Conservation (phyloP, 78 protist species). For the Carpediemonas membranifera region DNA sequence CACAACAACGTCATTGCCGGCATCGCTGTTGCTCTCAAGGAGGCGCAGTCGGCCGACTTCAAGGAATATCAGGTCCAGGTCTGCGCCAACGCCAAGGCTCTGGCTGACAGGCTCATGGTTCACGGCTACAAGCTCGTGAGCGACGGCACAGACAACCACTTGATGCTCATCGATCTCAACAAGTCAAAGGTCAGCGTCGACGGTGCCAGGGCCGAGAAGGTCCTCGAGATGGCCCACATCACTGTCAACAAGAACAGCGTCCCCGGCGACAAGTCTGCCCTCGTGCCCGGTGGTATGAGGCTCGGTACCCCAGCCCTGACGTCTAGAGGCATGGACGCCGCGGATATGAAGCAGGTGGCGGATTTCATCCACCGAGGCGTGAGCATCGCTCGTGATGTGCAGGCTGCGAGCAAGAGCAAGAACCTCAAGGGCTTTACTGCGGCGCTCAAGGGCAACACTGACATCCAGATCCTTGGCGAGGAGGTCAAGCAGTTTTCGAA, state of each 20-base stretch:
- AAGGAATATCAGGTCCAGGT: conserved; percentile 64
- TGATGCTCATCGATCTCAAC: conserved; percentile 76
- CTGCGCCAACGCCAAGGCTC: conserved; percentile 52
- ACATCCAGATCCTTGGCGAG: neutral
- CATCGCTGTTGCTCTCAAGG: conserved; percentile 68
- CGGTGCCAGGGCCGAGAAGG: conserved; percentile 79
- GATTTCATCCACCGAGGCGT: neutral
- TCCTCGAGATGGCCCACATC: conserved; percentile 68
- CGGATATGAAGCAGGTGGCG: conserved; percentile 1
- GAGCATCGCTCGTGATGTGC: neutral
- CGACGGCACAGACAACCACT: conserved; percentile 94
- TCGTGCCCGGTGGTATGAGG: conserved; percentile 51
- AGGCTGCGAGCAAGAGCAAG: neutral
- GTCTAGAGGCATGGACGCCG: conserved; percentile 16
- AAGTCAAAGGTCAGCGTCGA: conserved; percentile 38
- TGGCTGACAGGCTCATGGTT: conserved; percentile 55
- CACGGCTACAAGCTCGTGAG: conserved; percentile 77
- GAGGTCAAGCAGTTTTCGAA: conserved; percentile 1
- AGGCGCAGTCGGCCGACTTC: conserved; percentile 55
- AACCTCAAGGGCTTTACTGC: neutral
- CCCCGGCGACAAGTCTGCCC: conserved; percentile 76
- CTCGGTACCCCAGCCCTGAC: conserved; percentile 31
- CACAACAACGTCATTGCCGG: conserved; percentile 94
- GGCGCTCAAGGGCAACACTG: neutral
- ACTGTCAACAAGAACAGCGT: conserved; percentile 93